A percentile compares a stretch with the other conserved stretches of the same genome.
These are phyloP conservation scores for Saccharum hybrid DNA, from an alignment of 202 grass and related monocot species.

Conservation along the genomic window DNA sequence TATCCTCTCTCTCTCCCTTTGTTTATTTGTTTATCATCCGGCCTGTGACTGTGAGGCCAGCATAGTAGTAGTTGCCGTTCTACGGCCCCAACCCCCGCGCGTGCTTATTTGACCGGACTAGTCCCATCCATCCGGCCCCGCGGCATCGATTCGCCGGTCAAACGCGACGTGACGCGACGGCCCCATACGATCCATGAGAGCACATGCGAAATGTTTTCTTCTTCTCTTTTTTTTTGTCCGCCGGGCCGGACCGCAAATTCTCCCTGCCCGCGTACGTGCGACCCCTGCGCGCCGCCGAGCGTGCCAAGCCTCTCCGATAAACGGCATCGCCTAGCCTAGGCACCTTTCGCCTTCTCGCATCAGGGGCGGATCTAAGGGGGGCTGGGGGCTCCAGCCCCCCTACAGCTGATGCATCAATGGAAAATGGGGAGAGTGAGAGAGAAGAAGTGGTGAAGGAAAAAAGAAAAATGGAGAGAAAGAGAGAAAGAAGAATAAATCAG, in stretches of 20 bases:
- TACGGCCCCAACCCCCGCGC: constrained; percentile 20
- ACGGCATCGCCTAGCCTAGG: too few species aligned
- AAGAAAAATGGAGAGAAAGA: too few species aligned
- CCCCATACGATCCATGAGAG: neutral
- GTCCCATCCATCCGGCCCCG: neutral
- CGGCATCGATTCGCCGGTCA: constrained; percentile 27
- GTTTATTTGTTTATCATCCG: neutral
- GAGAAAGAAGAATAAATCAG: too few species aligned
- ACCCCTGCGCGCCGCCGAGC: neutral
- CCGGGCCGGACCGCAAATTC: neutral
- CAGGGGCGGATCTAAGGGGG: too few species aligned
- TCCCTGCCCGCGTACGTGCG: constrained; percentile 15
- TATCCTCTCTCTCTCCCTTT: neutral
- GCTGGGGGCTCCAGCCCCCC: too few species aligned
- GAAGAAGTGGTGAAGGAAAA: too few species aligned
- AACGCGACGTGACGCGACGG: constrained; percentile 37
- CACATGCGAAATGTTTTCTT: neutral
- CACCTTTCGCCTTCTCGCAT: too few species aligned
- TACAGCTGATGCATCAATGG: too few species aligned
- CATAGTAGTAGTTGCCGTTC: constrained; percentile 4
- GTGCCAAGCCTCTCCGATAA: constrained; percentile 12
- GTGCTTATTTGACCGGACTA: constrained; percentile 44
- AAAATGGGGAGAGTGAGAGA: too few species aligned
- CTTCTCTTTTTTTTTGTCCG: too few species aligned
- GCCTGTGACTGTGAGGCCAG: neutral